phyloP scores from a whole-genome alignment of 1,139 yeast genomes.

The Candida tetrigidarum region DNA sequence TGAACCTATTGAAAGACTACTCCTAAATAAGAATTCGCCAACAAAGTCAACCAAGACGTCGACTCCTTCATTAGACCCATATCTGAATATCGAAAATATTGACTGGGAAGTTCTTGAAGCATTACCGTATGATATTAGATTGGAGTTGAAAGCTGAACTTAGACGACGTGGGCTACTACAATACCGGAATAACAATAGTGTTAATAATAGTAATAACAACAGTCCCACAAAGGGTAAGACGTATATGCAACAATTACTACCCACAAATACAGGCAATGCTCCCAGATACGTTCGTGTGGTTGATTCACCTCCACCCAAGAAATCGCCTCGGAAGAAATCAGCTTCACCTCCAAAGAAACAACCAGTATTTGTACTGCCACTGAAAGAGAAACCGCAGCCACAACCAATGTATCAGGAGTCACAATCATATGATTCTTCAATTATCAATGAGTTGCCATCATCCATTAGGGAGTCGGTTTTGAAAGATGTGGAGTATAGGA shows the following conservation, averaged over 20 bases:
- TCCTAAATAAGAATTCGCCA: constrained; percentile 8
- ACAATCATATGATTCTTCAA: constrained; percentile 40
- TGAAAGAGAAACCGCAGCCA: constrained; percentile 11
- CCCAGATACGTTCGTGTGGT: constrained; percentile 40
- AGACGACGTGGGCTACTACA: constrained; percentile 34
- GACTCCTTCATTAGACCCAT: constrained; percentile 7
- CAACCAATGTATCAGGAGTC: constrained; percentile 17
- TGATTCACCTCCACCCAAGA: constrained; percentile 34
- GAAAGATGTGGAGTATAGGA: constrained; percentile 39
- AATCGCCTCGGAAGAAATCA: constrained; percentile 11
- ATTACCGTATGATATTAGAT: constrained; percentile 56
- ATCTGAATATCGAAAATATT: constrained; percentile 26
- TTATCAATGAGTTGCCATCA: constrained; percentile 52
- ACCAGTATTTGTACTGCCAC: constrained; percentile 10
- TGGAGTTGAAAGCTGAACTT: constrained; percentile 52
- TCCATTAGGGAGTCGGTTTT: constrained; percentile 45
- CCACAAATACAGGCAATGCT: constrained; percentile 32
- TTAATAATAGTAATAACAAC: no score
- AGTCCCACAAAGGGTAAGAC: constrained; percentile 28
- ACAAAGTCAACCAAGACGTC: constrained; percentile 4
- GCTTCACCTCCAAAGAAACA: constrained; percentile 13
- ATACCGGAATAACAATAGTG: no score
- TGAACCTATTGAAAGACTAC: constrained; percentile 9
- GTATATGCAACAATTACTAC: constrained; percentile 47
- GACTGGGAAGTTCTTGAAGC: constrained; percentile 59